Evolutionary conservation across 202 grass and related monocot genomes (phyloP), one percentile per base, ranked within the genome.

Genomic region (Panicum hallii): DNA sequence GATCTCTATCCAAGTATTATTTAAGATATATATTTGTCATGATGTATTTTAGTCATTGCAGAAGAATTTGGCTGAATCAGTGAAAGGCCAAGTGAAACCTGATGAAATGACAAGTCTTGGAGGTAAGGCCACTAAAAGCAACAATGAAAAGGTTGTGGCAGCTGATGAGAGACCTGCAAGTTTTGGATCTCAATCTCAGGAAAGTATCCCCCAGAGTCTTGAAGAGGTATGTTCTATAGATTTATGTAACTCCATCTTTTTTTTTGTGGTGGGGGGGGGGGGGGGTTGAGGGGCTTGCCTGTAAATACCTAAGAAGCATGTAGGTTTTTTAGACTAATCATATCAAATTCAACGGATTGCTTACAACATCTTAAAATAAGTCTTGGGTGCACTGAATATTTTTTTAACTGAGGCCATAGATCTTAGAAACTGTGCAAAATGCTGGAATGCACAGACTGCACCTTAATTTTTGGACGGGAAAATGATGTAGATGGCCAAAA

Each of bases 151-250:
- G 67, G 86, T 50, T 88, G 53, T 80, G 8, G 41, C 58, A 13
- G 55, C 52, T 5, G 80, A 82, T 64, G 52, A 82, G 56, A 87
- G 73, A 65, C 65, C 74, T 83, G 63, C 69, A 70, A 64, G 54
- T 87, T 56, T 70, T 77, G 64, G 32, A 67, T 68, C 70, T 79
- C 58, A 86, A 53, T 75, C 66, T 73, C 72, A 46, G 49, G 65
- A 86, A 67, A 89, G 53, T 79, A 74, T 70, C 41, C 72, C 48
- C 52, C 66, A 38, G 41, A 71, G 44, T 75, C 22, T 61, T 17
- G 89, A 89, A 60, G 89, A 91, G 88, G 89, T 93, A 86, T 67
- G 65, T 67, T 23, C 10, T 56, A 47, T 78, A 62, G 6, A 38
- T 6, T 86, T 79, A 74, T 58, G 55, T 79, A 83, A 69, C 19